Evolutionary conservation across 2,329 filamentous ascomycete genomes (phyloP).

Genomic region (Dryadomyces quercivorus): DNA sequence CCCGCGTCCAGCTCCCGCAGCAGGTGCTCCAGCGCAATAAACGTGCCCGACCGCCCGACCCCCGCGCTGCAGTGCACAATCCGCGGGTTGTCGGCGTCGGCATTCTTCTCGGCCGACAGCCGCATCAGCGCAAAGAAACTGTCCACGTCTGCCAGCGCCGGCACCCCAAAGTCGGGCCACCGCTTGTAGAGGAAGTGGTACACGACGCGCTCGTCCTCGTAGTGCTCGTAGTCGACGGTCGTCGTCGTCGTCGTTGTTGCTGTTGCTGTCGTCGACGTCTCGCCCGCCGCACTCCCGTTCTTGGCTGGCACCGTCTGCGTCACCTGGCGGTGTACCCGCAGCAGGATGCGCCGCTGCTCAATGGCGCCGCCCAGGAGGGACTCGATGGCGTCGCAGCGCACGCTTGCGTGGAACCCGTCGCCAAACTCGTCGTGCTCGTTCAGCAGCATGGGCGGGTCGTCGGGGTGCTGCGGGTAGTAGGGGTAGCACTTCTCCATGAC

Average conservation of each 20-base stretch:
- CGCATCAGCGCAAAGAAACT: slow-evolving; percentile 59
- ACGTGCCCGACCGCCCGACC: slow-evolving; percentile 87
- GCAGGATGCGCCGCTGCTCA: slow-evolving; percentile 62
- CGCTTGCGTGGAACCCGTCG: slow-evolving; percentile 54
- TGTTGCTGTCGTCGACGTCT: no score
- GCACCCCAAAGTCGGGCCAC: slow-evolving; percentile 87
- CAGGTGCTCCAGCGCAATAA: slow-evolving; percentile 90
- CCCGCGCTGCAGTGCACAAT: slow-evolving; percentile 85
- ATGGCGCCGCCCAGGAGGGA: slow-evolving; percentile 44
- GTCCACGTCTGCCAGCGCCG: slow-evolving; percentile 52
- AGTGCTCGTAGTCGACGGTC: slow-evolving; percentile 14
- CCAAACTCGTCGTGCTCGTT: slow-evolving; percentile 54
- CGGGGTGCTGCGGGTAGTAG: slow-evolving; percentile 61
- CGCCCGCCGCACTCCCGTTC: no score
- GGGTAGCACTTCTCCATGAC: slow-evolving; percentile 73
- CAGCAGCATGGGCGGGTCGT: slow-evolving; percentile 38
- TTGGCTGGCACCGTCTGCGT: background rate
- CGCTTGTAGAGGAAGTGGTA: slow-evolving; percentile 77
- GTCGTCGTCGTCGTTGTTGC: background rate
- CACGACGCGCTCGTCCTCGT: slow-evolving; percentile 48
- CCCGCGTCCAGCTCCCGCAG: slow-evolving; percentile 70
- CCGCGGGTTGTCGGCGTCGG: slow-evolving; percentile 52
- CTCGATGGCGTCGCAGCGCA: slow-evolving; percentile 53
- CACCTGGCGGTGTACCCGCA: slow-evolving; percentile 29
- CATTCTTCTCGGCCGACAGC: slow-evolving; percentile 49